phyloP scores from a whole-genome alignment of 2,329 filamentous ascomycete genomes.

The Hypoxylon sp. region DNA sequence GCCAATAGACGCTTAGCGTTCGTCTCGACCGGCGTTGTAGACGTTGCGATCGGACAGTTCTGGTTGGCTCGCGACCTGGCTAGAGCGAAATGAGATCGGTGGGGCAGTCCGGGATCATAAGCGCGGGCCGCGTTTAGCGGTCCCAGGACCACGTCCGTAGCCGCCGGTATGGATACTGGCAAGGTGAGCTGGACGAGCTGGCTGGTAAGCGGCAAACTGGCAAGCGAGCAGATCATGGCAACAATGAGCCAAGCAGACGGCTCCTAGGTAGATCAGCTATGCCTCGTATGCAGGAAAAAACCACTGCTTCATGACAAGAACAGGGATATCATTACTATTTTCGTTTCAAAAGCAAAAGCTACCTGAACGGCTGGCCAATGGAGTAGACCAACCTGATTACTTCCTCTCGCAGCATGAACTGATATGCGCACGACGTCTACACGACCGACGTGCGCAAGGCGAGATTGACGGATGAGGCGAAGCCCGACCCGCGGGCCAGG shows the following conservation, averaged over 20 bases:
- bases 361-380: slow-evolving; percentile 10
- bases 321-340: slow-evolving; percentile 5
- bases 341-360: slow-evolving; percentile 14
- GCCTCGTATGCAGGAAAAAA: too few species aligned
- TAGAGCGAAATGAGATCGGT: slow-evolving; percentile 40
- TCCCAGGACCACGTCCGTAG: slow-evolving; percentile 17
- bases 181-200: too few species aligned
- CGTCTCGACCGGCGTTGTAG: slow-evolving; percentile 34
- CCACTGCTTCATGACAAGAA: background rate
- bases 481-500: slow-evolving; percentile 19
- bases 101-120: slow-evolving; percentile 38
- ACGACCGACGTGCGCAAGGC: too few species aligned
- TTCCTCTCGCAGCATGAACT: slow-evolving; percentile 5
- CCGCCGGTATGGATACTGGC: slow-evolving; percentile 22
- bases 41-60: slow-evolving; percentile 32
- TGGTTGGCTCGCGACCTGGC: slow-evolving; percentile 41
- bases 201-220: too few species aligned
- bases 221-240: too few species aligned
- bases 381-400: background rate
- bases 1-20: slow-evolving; percentile 25
- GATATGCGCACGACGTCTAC: slow-evolving; percentile 1
- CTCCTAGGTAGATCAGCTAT: too few species aligned
- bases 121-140: slow-evolving; percentile 42
- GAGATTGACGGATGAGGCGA: slow-evolving; percentile 41
- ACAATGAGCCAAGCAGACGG: too few species aligned